Evolutionary conservation across 495 filamentous ascomycete species (phyloP), one percentile per base, ranked within the genome.

Genomic region (Penicillium diatomitis): DNA sequence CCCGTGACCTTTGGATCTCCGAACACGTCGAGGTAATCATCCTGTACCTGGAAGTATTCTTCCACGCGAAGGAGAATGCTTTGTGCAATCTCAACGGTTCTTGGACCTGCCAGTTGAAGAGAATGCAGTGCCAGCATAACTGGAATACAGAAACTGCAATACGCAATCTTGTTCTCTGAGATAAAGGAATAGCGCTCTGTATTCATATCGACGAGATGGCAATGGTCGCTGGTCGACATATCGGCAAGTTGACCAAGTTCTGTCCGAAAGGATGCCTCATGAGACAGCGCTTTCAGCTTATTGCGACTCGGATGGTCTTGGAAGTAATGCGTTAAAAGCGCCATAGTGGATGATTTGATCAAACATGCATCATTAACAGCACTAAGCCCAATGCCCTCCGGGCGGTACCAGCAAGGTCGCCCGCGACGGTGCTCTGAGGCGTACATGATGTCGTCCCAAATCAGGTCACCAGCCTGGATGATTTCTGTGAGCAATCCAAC

Each of bases 311-410:
- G 77, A 60, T 94, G 86, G 42, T 68, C 60, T 44, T 79, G 75
- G 76, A 95, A 95, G 65, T 85, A 77, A 60, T 86, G 86, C 71
- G 86, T 86, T 48, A 95, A 77, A 8, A 95, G 75, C 3, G 79
- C 59, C 70, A 85, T 92, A 61, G 95, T 90, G 55, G 79, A 65
- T 3, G 79, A 71, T 68, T 89, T 85, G 49, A 96, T 81, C 75
- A 95, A 77, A 74, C 88, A 87, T 46, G 87, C 81, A 63, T 96
- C 90, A 67, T 95, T 95, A 73, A 95, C 89, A 57, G 90, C 88
- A 48, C 88, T 73, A 78, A 87, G 86, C 52, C 88, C 88, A 9
- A 96, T 85, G 10, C 77, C 71, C n/a, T 84, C 78, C 47, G 80
- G 77, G 30, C 75, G 77, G 68, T 94, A 95, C 90, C 90, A 95